phyloP scores from a whole-genome alignment of 208 protist genomes.

The Novymonas esmeraldas region DNA sequence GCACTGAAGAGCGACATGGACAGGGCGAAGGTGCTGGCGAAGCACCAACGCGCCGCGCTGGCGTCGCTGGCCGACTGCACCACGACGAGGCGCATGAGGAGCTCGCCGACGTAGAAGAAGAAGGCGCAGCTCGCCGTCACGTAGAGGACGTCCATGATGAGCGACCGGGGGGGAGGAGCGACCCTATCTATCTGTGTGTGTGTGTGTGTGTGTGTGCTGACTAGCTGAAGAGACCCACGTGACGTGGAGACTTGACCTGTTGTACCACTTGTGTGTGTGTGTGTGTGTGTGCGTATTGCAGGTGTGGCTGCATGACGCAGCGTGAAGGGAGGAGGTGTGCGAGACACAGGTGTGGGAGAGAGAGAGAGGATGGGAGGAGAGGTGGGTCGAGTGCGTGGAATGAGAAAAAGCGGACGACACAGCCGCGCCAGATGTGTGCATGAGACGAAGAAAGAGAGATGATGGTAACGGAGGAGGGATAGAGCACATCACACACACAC shows the following conservation, averaged over 20 bases:
- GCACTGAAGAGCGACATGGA: conserved; percentile 31
- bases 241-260: not conserved
- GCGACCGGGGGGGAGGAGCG: not conserved
- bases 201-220: not conserved
- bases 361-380: not conserved
- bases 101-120: conserved; percentile 29
- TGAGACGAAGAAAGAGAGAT: not conserved
- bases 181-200: not conserved
- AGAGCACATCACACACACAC: not conserved
- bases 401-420: not conserved
- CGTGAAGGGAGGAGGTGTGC: not conserved
- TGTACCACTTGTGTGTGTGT: not conserved
- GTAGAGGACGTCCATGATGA: conserved; percentile 10
- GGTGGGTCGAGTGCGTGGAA: not conserved
- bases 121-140: conserved; percentile 20
- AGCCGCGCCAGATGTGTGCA: not conserved
- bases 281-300: not conserved
- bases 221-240: too few species aligned
- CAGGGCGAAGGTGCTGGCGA: conserved; percentile 32
- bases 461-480: too few species aligned
- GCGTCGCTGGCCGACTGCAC: conserved; percentile 22
- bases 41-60: conserved; percentile 26
- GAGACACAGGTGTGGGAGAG: not conserved
- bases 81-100: conserved; percentile 35
- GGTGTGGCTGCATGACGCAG: not conserved